A percentile compares a stretch with the other conserved stretches of the same genome.
Conservation (phyloP, 164 flowering plant species). For the Vitis rupestris region DNA sequence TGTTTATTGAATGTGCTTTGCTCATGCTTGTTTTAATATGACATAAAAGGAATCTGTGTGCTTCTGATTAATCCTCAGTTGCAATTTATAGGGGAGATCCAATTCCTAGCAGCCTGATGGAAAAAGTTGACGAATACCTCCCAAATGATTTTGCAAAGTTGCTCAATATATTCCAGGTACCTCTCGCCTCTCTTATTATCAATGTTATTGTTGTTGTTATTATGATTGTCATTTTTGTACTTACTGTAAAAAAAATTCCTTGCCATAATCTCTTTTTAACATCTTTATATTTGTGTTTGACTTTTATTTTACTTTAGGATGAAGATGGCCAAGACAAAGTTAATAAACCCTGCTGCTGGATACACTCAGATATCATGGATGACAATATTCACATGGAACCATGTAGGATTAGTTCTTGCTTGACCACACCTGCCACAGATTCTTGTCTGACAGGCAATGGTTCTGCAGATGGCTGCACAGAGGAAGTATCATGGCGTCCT, state of each 20-base stretch:
- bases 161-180: conserved; percentile 48
- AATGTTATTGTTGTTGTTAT: neutral
- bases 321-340: conserved; percentile 23
- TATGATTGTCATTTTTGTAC: too few relatives aligned
- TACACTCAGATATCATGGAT: conserved; percentile 96
- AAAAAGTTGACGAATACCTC: conserved; percentile 70
- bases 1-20: neutral
- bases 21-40: neutral
- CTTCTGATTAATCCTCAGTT: neutral
- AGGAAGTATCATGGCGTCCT: conserved; percentile 56
- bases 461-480: conserved; percentile 19
- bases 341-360: conserved; percentile 59
- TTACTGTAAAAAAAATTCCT: too few relatives aligned
- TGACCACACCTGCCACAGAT: conserved; percentile 14
- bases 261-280: neutral
- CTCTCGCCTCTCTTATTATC: neutral
- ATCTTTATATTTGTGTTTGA: neutral
- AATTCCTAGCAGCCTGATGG: conserved; percentile 64
- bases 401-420: conserved; percentile 17
- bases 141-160: conserved; percentile 65
- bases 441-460: conserved; percentile 15
- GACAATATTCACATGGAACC: conserved; percentile 83
- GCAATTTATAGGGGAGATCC: conserved; percentile 77
- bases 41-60: neutral
- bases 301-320: conserved; percentile 35